A percentile compares a stretch with the other conserved stretches of the same genome.
Evolutionary conservation across 1,284 basidiomycete species (phyloP).

Genomic region (Moniliella sp.): DNA sequence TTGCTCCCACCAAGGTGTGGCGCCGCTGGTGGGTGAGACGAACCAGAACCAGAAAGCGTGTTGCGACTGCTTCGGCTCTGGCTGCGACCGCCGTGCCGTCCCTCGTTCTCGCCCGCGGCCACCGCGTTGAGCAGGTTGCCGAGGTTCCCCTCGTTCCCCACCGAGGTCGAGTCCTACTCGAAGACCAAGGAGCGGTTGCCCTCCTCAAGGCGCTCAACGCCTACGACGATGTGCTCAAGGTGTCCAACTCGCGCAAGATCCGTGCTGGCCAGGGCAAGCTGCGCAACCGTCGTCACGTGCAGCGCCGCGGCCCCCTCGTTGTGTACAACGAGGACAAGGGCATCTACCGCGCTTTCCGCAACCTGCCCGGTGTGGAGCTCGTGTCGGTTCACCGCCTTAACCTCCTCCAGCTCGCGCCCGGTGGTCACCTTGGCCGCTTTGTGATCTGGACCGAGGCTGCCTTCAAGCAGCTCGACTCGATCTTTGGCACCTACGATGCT

Average conservation of each 20-base stretch:
- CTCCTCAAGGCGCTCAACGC: conserved; percentile 62
- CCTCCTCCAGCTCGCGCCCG: conserved; percentile 94
- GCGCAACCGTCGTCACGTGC: conserved; percentile 86
- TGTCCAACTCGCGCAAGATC: conserved; percentile 87
- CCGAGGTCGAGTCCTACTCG: conserved; percentile 58
- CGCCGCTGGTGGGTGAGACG: conserved; percentile 99
- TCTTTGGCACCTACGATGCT: conserved; percentile 81
- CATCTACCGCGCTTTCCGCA: conserved; percentile 92
- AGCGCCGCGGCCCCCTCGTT: conserved; percentile 87
- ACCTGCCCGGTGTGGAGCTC: conserved; percentile 92
- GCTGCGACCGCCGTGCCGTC: conserved; percentile 94
- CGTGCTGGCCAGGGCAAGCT: conserved; percentile 94
- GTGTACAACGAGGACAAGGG: conserved; percentile 97
- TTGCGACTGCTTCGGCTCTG: conserved; percentile 87
- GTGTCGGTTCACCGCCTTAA: conserved; percentile 85
- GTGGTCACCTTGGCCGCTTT: conserved; percentile 96
- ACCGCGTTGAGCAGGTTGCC: conserved; percentile 90
- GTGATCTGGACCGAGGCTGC: conserved; percentile 97
- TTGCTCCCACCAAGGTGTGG: conserved; percentile 98
- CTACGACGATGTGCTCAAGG: conserved; percentile 84
- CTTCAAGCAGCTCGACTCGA: conserved; percentile 72
- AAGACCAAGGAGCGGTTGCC: conserved; percentile 92
- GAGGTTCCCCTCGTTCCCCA: conserved; percentile 81
- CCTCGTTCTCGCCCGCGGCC: conserved; percentile 91
- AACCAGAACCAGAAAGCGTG: conserved; percentile 96